Percentiles rank a stretch among this genome's conserved stretches.
These are phyloP conservation scores for Bacidia gigantensis DNA, from an alignment of 495 filamentous ascomycete genomes.

Conservation along the genomic window DNA sequence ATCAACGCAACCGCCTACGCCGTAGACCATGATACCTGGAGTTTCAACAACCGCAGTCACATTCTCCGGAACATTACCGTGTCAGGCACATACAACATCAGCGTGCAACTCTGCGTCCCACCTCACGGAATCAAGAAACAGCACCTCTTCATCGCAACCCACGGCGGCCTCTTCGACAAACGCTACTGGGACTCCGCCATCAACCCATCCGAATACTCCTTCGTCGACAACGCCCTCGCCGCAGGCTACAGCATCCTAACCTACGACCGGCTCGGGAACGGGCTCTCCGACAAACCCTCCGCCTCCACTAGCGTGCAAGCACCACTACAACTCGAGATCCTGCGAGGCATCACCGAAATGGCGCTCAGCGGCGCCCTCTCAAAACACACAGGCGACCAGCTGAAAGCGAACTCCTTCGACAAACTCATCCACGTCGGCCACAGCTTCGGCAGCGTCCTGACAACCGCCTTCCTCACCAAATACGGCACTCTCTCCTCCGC, in stretches of 20 bases:
- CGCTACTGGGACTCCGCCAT: conserved; percentile 4
- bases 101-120: conserved; percentile 6
- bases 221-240: background rate
- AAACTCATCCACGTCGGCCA: conserved; percentile 32
- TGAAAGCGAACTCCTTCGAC: conserved; percentile 17
- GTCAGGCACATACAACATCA: conserved; percentile 4
- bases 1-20: conserved; percentile 3
- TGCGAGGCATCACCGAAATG: conserved; percentile 11
- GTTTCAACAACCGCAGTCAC: background rate
- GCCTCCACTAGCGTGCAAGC: conserved; percentile 14
- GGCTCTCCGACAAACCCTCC: conserved; percentile 14
- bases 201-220: background rate
- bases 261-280: conserved; percentile 21
- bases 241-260: conserved; percentile 20
- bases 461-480: conserved; percentile 22
- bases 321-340: conserved; percentile 13
- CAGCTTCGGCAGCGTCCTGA: conserved; percentile 35
- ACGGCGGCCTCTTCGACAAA: conserved; percentile 6
- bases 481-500: conserved; percentile 18
- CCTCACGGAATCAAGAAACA: conserved; percentile 1
- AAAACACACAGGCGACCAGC: background rate
- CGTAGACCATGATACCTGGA: conserved; percentile 4
- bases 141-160: conserved; percentile 1
- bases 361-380: conserved; percentile 20
- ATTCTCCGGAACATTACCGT: conserved; percentile 3